phyloP scores from a whole-genome alignment of 306 rosid species.

The Gynostemma pentaphyllum region DNA sequence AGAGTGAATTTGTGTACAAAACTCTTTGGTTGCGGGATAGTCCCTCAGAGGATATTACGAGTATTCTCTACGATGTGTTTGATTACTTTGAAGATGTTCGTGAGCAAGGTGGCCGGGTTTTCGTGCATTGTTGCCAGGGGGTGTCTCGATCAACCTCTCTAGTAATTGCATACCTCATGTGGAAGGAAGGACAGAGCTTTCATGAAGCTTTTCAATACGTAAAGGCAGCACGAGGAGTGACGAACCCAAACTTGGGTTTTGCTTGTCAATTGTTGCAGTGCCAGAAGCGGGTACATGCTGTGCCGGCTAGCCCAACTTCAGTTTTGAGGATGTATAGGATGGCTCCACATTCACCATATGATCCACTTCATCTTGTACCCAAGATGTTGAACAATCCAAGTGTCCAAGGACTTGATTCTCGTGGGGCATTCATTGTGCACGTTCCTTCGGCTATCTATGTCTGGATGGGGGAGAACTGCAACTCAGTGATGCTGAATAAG shows the following conservation, averaged over 20 bases:
- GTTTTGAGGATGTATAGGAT: slow-evolving; percentile 71
- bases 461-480: slow-evolving; percentile 62
- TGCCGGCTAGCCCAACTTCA: slow-evolving; percentile 75
- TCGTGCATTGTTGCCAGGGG: slow-evolving; percentile 91
- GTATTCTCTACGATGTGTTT: slow-evolving; percentile 82
- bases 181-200: slow-evolving; percentile 83
- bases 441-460: slow-evolving; percentile 73
- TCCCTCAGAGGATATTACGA: slow-evolving; percentile 81
- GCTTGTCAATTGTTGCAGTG: slow-evolving; percentile 85
- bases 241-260: slow-evolving; percentile 88
- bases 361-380: slow-evolving; percentile 88
- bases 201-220: slow-evolving; percentile 88
- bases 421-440: slow-evolving; percentile 80
- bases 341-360: slow-evolving; percentile 92
- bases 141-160: slow-evolving; percentile 78
- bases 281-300: slow-evolving; percentile 83
- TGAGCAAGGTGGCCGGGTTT: slow-evolving; percentile 67
- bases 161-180: slow-evolving; percentile 93
- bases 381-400: slow-evolving; percentile 48
- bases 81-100: slow-evolving; percentile 95
- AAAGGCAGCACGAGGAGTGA: slow-evolving; percentile 85
- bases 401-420: slow-evolving; percentile 67
- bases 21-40: slow-evolving; percentile 89
- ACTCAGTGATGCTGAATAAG: slow-evolving; percentile 37
- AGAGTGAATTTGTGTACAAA: slow-evolving; percentile 67